Evolutionary conservation across 2,329 filamentous ascomycete genomes (phyloP).

Genomic region (Penicillium sumatraense): DNA sequence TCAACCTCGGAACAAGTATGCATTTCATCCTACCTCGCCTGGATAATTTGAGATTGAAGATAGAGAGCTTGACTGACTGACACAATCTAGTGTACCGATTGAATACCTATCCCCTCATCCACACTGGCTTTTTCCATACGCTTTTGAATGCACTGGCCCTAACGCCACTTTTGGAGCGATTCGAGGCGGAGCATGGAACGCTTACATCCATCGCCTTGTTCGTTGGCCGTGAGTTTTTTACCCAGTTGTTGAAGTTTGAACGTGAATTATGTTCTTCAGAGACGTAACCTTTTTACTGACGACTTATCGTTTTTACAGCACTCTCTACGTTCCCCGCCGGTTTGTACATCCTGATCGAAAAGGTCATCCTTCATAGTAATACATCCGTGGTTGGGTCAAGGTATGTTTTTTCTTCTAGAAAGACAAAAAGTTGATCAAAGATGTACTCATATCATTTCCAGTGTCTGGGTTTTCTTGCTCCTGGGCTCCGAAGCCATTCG

Average conservation of each 20-base stretch:
- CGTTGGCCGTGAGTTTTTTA: constrained; percentile 74
- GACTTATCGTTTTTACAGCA: constrained; percentile 51
- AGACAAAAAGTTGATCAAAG: background rate
- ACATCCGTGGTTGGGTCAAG: constrained; percentile 80
- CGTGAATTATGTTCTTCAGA: background rate
- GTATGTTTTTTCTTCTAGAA: constrained; percentile 53
- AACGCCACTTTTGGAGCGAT: constrained; percentile 87
- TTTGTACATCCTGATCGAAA: constrained; percentile 79
- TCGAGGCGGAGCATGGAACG: constrained; percentile 91
- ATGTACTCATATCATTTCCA: constrained; percentile 41
- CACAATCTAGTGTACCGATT: constrained; percentile 76
- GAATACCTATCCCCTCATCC: constrained; percentile 89
- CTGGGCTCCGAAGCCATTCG: constrained; percentile 84
- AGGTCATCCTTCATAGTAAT: constrained; percentile 71
- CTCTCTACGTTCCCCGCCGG: constrained; percentile 81
- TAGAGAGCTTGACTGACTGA: constrained; percentile 4
- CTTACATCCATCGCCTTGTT: constrained; percentile 86
- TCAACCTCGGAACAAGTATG: constrained; percentile 73
- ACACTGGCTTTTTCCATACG: constrained; percentile 78
- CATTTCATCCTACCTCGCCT: constrained; percentile 22
- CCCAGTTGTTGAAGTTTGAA: background rate
- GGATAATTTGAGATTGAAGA: background rate
- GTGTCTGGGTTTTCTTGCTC: constrained; percentile 91
- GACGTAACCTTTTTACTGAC: constrained; percentile 22
- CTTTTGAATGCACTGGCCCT: constrained; percentile 79